Percentiles rank a stretch among this genome's conserved stretches.
Conservation (phyloP, 2,329 filamentous ascomycete genomes). For the Lecanicillium sp. region DNA sequence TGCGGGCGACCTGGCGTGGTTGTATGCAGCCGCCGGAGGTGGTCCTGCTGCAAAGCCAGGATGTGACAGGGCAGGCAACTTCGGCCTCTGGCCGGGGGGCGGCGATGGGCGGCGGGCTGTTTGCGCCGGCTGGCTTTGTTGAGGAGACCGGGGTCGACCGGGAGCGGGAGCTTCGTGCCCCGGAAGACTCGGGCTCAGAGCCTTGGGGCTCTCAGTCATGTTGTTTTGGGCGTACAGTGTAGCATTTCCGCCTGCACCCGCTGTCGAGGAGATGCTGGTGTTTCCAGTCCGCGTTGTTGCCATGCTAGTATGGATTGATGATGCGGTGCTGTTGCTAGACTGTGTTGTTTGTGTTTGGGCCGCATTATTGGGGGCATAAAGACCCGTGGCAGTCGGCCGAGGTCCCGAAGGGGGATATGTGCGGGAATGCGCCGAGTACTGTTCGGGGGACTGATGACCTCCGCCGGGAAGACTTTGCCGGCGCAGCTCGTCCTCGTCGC, state of each 20-base stretch:
- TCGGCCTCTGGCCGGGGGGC: constrained; percentile 39
- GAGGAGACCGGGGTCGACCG: constrained; percentile 55
- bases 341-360: constrained; percentile 44
- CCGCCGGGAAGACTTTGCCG: constrained; percentile 64
- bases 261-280: constrained; percentile 44
- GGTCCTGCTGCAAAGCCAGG: constrained; percentile 27
- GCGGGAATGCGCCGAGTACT: constrained; percentile 56
- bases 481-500: constrained; percentile 58
- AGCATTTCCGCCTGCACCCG: constrained; percentile 40
- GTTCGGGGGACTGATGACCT: constrained; percentile 41
- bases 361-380: constrained; percentile 55
- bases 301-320: constrained; percentile 41
- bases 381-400: constrained; percentile 42
- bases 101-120: constrained; percentile 51
- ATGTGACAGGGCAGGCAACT: constrained; percentile 32
- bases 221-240: constrained; percentile 64
- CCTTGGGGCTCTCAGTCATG: constrained; percentile 84
- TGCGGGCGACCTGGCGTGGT: constrained; percentile 33
- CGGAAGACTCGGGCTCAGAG: constrained; percentile 61
- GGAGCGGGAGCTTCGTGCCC: constrained; percentile 46
- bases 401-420: constrained; percentile 71
- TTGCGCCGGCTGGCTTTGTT: constrained; percentile 56
- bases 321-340: constrained; percentile 45
- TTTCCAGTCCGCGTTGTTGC: constrained; percentile 40
- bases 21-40: constrained; percentile 25